Percentiles rank a stretch among this genome's conserved stretches.
Conservation (phyloP, 768 basidiomycete species). For the Lentinula boryana region DNA sequence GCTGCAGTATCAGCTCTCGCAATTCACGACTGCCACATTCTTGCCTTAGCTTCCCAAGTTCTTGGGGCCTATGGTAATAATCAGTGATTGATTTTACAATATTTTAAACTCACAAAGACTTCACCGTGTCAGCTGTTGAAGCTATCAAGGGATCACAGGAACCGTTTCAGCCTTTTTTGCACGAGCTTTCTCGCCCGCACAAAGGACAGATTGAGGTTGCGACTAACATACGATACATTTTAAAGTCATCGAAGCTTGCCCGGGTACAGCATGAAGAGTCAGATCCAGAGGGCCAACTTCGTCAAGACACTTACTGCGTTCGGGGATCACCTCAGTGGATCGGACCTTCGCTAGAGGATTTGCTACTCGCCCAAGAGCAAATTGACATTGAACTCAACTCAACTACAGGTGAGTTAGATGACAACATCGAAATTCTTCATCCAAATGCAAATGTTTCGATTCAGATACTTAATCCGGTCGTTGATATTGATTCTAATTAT, state of each 20-base stretch:
- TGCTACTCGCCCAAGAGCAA: constrained; percentile 35
- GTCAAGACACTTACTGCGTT: constrained; percentile 50
- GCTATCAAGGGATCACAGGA: neutral
- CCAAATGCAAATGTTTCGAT: constrained; percentile 26
- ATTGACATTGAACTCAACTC: constrained; percentile 49
- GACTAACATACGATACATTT: neutral
- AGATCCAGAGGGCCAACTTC: constrained; percentile 24
- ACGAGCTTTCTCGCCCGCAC: constrained; percentile 20
- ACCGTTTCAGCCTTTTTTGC: constrained; percentile 17
- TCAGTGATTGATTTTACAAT: constrained; percentile 34
- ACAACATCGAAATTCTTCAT: constrained; percentile 11
- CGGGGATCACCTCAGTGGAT: constrained; percentile 49
- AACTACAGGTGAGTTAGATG: constrained; percentile 36
- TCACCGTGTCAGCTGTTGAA: constrained; percentile 40
- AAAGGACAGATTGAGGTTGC: neutral
- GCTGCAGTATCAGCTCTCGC: neutral
- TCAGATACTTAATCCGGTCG: constrained; percentile 53
- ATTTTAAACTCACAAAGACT: constrained; percentile 59
- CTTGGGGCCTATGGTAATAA: neutral
- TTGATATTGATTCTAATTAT: constrained; percentile 60
- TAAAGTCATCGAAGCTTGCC: neutral
- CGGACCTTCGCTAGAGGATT: constrained; percentile 53
- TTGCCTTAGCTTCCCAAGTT: neutral
- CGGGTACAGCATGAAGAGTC: constrained; percentile 14
- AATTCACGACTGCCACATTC: neutral